phyloP scores from a whole-genome alignment of 805 yeast species.

The Diddensiella caesifluorescens region DNA sequence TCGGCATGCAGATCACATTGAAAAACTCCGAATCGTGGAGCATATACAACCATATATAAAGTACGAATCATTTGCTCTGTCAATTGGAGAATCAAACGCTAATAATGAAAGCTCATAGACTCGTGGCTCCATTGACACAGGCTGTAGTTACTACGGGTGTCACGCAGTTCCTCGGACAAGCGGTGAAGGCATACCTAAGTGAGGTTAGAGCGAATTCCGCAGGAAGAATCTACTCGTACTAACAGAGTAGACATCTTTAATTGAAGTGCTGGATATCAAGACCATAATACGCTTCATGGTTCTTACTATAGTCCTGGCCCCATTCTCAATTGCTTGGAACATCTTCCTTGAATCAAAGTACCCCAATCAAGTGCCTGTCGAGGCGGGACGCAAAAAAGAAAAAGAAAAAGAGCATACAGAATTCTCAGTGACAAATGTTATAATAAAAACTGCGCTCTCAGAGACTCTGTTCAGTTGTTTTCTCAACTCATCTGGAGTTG shows the following conservation, averaged over 20 bases:
- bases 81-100: too few species aligned
- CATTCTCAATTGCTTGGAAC: slow-evolving; percentile 7
- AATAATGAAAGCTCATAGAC: not conserved
- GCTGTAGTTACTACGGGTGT: slow-evolving; percentile 1
- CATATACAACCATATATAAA: too few species aligned
- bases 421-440: not conserved
- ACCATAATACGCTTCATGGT: slow-evolving; percentile 2
- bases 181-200: slow-evolving; percentile 1
- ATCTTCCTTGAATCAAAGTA: slow-evolving; percentile 1
- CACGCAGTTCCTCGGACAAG: slow-evolving; percentile 7
- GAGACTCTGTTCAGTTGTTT: slow-evolving; percentile 3
- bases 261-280: slow-evolving; percentile 1
- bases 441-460: slow-evolving; percentile 3
- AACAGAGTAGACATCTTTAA: slow-evolving; percentile 1
- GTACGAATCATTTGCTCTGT: too few species aligned
- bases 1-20: too few species aligned
- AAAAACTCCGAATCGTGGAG: too few species aligned
- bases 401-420: not conserved
- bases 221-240: not conserved
- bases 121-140: not conserved
- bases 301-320: slow-evolving; percentile 6
- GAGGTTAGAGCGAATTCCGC: not conserved
- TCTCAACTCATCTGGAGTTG: slow-evolving; percentile 1
- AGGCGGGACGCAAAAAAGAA: not conserved
- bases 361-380: not conserved